Base-by-base conservation (phyloP, 108 stramenopile species). In the Fragilariopsis cylindrus region DNA sequence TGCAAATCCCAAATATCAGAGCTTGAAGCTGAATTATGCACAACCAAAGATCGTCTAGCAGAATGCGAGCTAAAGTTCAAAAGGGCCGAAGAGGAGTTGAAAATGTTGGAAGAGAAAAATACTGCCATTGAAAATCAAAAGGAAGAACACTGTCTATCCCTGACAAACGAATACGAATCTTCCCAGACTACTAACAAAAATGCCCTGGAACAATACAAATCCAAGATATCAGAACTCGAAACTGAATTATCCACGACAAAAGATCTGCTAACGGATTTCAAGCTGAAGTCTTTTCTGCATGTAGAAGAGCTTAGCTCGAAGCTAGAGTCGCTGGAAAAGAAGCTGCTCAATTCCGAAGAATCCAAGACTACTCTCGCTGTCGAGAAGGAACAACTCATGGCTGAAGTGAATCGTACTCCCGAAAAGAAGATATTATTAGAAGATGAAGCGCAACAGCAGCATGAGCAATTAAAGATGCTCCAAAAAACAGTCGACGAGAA, bases 401-500 rank as follows among this genome's bases (percentile, higher is more conserved):
- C n/a, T n/a, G 40, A 71, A 47, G 12, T 18, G n/a, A 42, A 53
- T n/a, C 39, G 12, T 8, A 44, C 58, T 12, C 0, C 8, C 6
- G 57, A 71, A 71, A 43, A 58, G 44, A 65, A 65, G 5, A 45
- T 16, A 4, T 15, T 58, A 58, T 21, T 78, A 2, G 50, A 72
- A 52, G 54, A 50, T 50, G 19, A 78, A 47, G 52, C 64, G 7
- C 41, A 48, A 41, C 48, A 19, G 3, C 69, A 72, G 21, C 65
- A 63, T 39, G 13, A 53, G 16, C 63, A 67, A 21, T 58, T 78
- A n/a, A 63, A 70, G 19, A 3, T 19, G 19, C 16, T 78, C 7
- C 71, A 70, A 5, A n/a, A 57, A 18, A 19, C 45, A 16, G 69
- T 72, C 39, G 64, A 72, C 44, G 15, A 54, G 13, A 72, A 78